phyloP scores from a whole-genome alignment of 2,329 filamentous ascomycete species.

The Aspergillus melleus region DNA sequence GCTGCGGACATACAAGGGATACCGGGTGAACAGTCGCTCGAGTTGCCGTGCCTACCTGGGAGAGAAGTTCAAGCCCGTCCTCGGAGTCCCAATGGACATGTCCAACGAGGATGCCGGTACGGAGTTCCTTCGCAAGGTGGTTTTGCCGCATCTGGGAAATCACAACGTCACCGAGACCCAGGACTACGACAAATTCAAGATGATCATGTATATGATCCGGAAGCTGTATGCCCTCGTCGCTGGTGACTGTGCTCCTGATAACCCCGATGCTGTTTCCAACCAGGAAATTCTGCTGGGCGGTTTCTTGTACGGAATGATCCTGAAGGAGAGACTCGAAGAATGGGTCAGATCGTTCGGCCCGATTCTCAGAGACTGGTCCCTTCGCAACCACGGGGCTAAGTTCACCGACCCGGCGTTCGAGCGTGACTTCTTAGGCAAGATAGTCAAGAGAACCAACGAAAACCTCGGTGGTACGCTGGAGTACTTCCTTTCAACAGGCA shows the following conservation, averaged over 20 bases:
- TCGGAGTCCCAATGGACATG: slow-evolving; percentile 80
- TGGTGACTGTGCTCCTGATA: slow-evolving; percentile 89
- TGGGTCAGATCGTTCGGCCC: slow-evolving; percentile 68
- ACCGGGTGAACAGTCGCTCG: slow-evolving; percentile 76
- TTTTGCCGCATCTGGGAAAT: slow-evolving; percentile 88
- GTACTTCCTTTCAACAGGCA: slow-evolving; percentile 96
- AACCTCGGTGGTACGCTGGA: slow-evolving; percentile 84
- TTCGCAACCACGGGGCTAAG: slow-evolving; percentile 51
- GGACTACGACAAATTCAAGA: slow-evolving; percentile 87
- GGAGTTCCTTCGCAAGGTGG: slow-evolving; percentile 86
- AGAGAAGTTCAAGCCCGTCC: slow-evolving; percentile 83
- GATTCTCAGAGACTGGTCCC: slow-evolving; percentile 56
- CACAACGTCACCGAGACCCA: slow-evolving; percentile 79
- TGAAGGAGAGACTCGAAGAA: slow-evolving; percentile 93
- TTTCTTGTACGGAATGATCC: slow-evolving; percentile 89
- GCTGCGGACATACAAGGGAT: slow-evolving; percentile 88
- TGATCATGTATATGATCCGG: slow-evolving; percentile 92
- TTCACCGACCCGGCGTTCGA: slow-evolving; percentile 77
- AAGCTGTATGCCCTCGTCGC: slow-evolving; percentile 93
- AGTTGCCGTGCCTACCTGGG: slow-evolving; percentile 86
- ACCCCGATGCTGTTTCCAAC: slow-evolving; percentile 94
- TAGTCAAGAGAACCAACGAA: slow-evolving; percentile 81
- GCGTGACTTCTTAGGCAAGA: slow-evolving; percentile 74
- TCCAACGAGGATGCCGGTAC: slow-evolving; percentile 86
- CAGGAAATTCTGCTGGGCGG: slow-evolving; percentile 93